Evolutionary conservation across 352 stramenopile species (phyloP), one percentile per base, ranked within the genome.

Genomic region (Pythium insidiosum): DNA sequence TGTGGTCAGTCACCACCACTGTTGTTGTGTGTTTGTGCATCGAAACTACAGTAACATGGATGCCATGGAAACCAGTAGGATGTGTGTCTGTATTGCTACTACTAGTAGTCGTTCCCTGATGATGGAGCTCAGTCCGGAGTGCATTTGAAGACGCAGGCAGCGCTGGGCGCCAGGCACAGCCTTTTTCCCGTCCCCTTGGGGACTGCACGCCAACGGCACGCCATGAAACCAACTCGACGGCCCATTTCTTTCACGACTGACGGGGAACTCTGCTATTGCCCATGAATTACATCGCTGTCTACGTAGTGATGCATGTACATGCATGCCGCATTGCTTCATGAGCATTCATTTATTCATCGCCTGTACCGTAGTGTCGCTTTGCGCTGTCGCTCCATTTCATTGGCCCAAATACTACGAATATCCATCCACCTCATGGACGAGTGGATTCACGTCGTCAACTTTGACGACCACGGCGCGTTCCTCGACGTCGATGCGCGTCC

Each of bases 61-160:
- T n/a, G n/a, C n/a, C n/a, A n/a, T n/a, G n/a, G n/a, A n/a, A n/a
- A n/a, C n/a, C n/a, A n/a, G n/a, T n/a, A n/a, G n/a, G n/a, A n/a
- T 33, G 9, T 33, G 28, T 33, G 28, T 33, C 28, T 33, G 28
- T 33, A 16, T 13, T 35, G 22, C 5, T 37, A 29, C 20, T 43
- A 21, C 22, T 20, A 18, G n/a, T n/a, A n/a, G n/a, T n/a, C n/a
- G n/a, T 23, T 49, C 39, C 61, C 54, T 53, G 12, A 68, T 38
- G 64, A 75, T 69, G 63, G 71, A 29, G 61, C 12, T 29, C 9
- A 47, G 10, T 54, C 58, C 58, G 57, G 61, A 66, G 61, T 71
- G 57, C 61, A 71, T 71, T 64, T 43, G 37, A 43, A 10, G 11
- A n/a, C 18, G 13, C 34, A 7, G 34, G 34, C 12, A 7, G 18